Evolutionary conservation across 441 rosid species (phyloP).

Genomic region (Mallotus japonicus): DNA sequence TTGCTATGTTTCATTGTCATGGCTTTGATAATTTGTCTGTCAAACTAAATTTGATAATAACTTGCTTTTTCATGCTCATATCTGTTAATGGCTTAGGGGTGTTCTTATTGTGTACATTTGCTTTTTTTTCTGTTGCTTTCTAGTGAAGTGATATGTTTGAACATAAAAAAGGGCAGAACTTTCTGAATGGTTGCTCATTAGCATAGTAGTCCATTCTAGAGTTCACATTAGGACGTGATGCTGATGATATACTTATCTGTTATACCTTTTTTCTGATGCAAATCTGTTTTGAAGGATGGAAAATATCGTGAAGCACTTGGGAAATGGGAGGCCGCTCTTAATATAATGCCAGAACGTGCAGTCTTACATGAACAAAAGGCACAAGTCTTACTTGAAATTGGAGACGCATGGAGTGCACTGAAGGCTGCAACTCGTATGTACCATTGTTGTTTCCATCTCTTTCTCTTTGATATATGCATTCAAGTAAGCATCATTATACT

Average conservation of each 20-base stretch:
- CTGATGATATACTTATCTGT: neutral
- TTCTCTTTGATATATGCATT: neutral
- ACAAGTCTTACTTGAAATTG: slow-evolving; percentile 81
- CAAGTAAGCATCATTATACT: neutral
- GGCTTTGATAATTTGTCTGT: neutral
- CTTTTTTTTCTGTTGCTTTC: neutral
- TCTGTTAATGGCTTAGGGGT: slow-evolving; percentile 1
- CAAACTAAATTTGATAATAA: neutral
- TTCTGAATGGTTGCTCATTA: neutral
- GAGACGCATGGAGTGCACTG: slow-evolving; percentile 79
- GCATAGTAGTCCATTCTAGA: neutral
- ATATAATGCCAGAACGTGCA: slow-evolving; percentile 59
- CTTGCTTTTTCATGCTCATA: neutral
- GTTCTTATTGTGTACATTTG: neutral
- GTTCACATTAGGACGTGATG: neutral
- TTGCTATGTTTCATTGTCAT: neutral
- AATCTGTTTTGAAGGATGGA: slow-evolving; percentile 55
- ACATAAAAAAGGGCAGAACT: neutral
- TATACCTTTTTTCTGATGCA: neutral
- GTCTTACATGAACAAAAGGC: slow-evolving; percentile 86
- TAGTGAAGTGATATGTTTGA: neutral
- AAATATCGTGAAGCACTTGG: slow-evolving; percentile 78
- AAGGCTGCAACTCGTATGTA: slow-evolving; percentile 68
- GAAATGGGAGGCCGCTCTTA: slow-evolving; percentile 88
- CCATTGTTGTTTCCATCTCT: slow-evolving; percentile 8